Evolutionary conservation across 2,329 filamentous ascomycete genomes (phyloP).

Genomic region (Fusarium zealandicum): DNA sequence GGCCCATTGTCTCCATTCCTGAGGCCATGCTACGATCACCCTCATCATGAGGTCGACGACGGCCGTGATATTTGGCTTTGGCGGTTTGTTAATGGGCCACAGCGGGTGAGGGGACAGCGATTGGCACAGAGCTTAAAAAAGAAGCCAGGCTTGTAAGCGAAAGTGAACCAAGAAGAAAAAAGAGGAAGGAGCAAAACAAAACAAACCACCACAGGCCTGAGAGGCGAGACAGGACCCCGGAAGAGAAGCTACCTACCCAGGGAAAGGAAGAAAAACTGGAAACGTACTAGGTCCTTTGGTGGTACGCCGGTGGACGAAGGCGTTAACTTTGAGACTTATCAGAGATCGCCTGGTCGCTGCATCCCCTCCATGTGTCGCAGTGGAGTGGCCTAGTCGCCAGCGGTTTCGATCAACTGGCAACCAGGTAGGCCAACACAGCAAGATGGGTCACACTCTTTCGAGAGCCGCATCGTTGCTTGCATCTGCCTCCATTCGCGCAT

Average conservation of each 20-base stretch:
- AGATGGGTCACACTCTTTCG: constrained; percentile 70
- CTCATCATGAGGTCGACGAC: constrained; percentile 24
- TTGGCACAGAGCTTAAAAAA: constrained; percentile 17
- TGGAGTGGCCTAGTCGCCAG: constrained; percentile 70
- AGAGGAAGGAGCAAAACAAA: constrained; percentile 4
- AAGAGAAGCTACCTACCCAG: constrained; percentile 9
- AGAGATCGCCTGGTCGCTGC: constrained; percentile 58
- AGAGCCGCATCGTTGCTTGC: constrained; percentile 73
- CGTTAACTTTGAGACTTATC: constrained; percentile 45
- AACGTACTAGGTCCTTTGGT: constrained; percentile 38
- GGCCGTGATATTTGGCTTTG: constrained; percentile 15
- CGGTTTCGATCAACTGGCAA: constrained; percentile 79
- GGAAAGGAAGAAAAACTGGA: constrained; percentile 21
- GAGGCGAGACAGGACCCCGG: constrained; percentile 22
- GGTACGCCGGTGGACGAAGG: constrained; percentile 40
- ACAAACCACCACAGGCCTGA: constrained; percentile 12
- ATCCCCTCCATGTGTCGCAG: constrained; percentile 52
- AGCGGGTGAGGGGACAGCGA: constrained; percentile 6
- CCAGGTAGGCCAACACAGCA: constrained; percentile 92
- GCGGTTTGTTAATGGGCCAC: constrained; percentile 1
- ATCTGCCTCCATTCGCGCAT: constrained; percentile 55
- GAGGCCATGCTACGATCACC: constrained; percentile 30
- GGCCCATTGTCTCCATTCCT: constrained; percentile 30
- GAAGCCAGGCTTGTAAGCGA: constrained; percentile 3
- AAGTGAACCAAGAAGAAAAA: constrained; percentile 7